phyloP scores from a whole-genome alignment of 176 grass and related monocot genomes.

The Oryza meridionalis region DNA sequence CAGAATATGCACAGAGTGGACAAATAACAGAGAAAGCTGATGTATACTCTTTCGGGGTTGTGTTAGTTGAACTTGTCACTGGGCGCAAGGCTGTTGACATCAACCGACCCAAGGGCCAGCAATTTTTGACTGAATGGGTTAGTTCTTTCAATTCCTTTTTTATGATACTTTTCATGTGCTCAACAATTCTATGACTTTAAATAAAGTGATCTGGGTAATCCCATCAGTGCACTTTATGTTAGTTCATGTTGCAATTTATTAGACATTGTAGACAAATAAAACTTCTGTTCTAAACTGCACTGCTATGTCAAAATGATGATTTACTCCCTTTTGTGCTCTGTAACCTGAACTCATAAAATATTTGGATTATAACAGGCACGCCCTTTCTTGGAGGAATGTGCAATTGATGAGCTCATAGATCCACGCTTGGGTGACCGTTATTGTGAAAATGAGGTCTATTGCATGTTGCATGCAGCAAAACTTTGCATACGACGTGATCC shows the following conservation, averaged over 20 bases:
- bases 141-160: slow-evolving; percentile 37
- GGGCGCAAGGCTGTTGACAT: slow-evolving; percentile 97
- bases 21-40: slow-evolving; percentile 99
- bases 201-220: neutral
- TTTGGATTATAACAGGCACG: slow-evolving; percentile 61
- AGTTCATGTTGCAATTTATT: neutral
- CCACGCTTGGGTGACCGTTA: slow-evolving; percentile 69
- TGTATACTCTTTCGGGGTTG: slow-evolving; percentile 96
- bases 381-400: slow-evolving; percentile 67
- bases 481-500: slow-evolving; percentile 87
- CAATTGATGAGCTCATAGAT: slow-evolving; percentile 72
- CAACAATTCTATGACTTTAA: neutral
- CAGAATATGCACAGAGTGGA: slow-evolving; percentile 94
- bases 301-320: slow-evolving; percentile 19
- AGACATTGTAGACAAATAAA: neutral
- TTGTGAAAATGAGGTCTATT: slow-evolving; percentile 72
- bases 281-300: neutral
- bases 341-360: slow-evolving; percentile 17
- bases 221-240: neutral
- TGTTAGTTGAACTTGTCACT: slow-evolving; percentile 92
- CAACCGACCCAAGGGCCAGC: slow-evolving; percentile 93
- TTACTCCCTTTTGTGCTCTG: neutral
- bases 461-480: slow-evolving; percentile 90
- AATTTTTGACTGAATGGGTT: slow-evolving; percentile 98
- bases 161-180: neutral